These are phyloP conservation scores for Umbilicaria muhlenbergii DNA, from an alignment of 495 filamentous ascomycete species.

Conservation along the genomic window DNA sequence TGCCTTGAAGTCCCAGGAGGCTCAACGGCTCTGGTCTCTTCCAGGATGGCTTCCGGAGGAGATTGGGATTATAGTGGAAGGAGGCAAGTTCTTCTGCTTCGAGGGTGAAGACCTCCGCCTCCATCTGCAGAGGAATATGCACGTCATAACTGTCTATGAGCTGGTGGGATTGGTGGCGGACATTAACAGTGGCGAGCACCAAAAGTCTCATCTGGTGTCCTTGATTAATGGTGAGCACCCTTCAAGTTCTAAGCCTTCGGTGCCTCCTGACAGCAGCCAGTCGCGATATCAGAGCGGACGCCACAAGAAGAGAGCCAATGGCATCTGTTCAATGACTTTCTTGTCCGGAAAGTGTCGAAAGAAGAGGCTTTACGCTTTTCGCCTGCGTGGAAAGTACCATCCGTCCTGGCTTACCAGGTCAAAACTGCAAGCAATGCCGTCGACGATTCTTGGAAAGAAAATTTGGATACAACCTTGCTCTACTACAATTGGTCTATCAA, in stretches of 20 bases:
- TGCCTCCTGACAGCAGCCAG: slow-evolving; percentile 18
- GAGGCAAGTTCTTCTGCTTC: slow-evolving; percentile 72
- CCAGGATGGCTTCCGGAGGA: slow-evolving; percentile 86
- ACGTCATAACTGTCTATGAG: slow-evolving; percentile 64
- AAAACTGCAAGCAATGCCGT: slow-evolving; percentile 58
- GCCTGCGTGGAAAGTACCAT: slow-evolving; percentile 71
- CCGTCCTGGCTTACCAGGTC: slow-evolving; percentile 70
- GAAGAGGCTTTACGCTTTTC: slow-evolving; percentile 80
- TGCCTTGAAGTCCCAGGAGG: slow-evolving; percentile 51
- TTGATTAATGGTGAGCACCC: slow-evolving; percentile 55
- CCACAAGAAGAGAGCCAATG: slow-evolving; percentile 46
- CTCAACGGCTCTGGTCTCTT: slow-evolving; percentile 65
- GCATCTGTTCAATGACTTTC: slow-evolving; percentile 96
- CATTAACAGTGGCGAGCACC: slow-evolving; percentile 65
- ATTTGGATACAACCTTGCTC: slow-evolving; percentile 66
- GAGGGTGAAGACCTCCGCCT: slow-evolving; percentile 67
- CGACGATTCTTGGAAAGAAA: slow-evolving; percentile 72
- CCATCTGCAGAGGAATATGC: slow-evolving; percentile 40
- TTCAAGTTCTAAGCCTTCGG: too few species aligned
- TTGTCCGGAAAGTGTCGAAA: slow-evolving; percentile 61
- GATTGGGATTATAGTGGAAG: slow-evolving; percentile 72
- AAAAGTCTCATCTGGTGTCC: slow-evolving; percentile 82
- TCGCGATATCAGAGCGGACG: slow-evolving; percentile 51
- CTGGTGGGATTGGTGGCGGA: slow-evolving; percentile 82
- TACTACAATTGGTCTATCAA: slow-evolving; percentile 57